Conservation (phyloP, 2,329 filamentous ascomycete species). For the Pestalotiopsis sp. region DNA sequence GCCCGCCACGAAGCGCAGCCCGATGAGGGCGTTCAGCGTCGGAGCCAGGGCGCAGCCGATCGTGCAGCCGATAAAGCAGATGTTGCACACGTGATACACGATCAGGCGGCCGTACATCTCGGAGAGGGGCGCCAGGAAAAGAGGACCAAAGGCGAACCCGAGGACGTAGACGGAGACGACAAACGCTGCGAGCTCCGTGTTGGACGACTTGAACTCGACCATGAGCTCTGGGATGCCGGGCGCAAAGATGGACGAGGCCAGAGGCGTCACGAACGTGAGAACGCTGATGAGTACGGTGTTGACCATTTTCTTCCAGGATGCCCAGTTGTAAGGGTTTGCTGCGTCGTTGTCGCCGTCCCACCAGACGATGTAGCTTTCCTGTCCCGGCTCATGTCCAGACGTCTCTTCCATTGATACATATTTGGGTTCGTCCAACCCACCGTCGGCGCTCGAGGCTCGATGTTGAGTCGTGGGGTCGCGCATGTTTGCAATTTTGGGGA, state of each 20-base stretch:
- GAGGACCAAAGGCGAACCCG: conserved; percentile 42
- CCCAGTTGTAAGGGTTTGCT: conserved; percentile 57
- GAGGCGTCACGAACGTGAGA: conserved; percentile 13
- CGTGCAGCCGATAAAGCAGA: conserved; percentile 37
- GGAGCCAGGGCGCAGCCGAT: conserved; percentile 54
- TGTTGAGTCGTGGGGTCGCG: not conserved
- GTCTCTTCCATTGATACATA: not conserved
- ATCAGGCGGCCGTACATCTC: conserved; percentile 57
- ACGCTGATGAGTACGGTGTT: conserved; percentile 11
- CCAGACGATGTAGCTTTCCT: not conserved
- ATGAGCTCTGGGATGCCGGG: conserved; percentile 15
- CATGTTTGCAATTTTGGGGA: not conserved
- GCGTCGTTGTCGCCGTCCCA: conserved; percentile 37
- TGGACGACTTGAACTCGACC: conserved; percentile 10
- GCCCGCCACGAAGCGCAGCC: conserved; percentile 63
- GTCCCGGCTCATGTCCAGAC: not conserved
- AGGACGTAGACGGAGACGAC: conserved; percentile 16
- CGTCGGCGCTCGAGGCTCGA: not conserved
- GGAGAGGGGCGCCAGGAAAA: conserved; percentile 57
- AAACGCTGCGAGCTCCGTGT: conserved; percentile 11
- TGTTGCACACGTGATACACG: conserved; percentile 49
- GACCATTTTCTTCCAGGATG: conserved; percentile 16
- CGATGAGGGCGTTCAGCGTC: conserved; percentile 52
- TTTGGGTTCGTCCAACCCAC: not conserved
- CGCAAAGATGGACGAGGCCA: conserved; percentile 16